A percentile compares a stretch with the other conserved stretches of the same genome.
phyloP scores from a whole-genome alignment of 345 rosid genomes.

The Eucalyptus erythrocorys region DNA sequence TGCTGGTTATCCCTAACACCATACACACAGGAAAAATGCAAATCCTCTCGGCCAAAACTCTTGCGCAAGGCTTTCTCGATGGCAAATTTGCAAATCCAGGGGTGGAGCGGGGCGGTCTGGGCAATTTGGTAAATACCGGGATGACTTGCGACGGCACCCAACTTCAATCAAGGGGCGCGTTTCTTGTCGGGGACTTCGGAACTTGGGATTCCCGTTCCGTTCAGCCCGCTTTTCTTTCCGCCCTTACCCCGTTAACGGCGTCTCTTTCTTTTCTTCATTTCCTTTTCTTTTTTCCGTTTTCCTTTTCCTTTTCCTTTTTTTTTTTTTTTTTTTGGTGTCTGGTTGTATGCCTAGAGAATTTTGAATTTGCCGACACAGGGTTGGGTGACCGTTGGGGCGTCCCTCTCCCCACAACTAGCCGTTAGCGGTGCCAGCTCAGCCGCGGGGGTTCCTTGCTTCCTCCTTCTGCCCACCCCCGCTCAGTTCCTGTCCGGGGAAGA shows the following conservation, averaged over 20 bases:
- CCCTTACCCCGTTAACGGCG: background rate
- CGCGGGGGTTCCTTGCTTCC: background rate
- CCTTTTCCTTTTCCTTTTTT: accelerated
- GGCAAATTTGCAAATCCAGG: background rate
- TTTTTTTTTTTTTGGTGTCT: background rate
- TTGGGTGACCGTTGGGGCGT: background rate
- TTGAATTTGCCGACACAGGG: background rate
- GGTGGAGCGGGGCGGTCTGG: background rate
- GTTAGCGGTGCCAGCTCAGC: background rate
- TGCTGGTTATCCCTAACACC: background rate
- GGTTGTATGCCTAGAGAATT: background rate
- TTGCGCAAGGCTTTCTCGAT: background rate
- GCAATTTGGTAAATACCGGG: background rate
- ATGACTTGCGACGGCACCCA: background rate
- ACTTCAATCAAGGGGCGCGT: background rate
- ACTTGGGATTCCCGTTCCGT: background rate
- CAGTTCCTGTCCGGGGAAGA: background rate
- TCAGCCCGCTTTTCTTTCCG: background rate
- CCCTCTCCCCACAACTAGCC: background rate
- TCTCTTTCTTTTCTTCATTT: background rate
- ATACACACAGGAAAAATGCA: background rate
- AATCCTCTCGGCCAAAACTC: background rate
- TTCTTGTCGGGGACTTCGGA: background rate
- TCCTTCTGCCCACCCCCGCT: background rate
- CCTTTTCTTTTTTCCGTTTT: background rate